Percentiles rank a stretch among this genome's conserved stretches.
These are phyloP conservation scores for Cryptococcus jaspeensis DNA, from an alignment of 1,284 basidiomycete species.

Conservation along the genomic window DNA sequence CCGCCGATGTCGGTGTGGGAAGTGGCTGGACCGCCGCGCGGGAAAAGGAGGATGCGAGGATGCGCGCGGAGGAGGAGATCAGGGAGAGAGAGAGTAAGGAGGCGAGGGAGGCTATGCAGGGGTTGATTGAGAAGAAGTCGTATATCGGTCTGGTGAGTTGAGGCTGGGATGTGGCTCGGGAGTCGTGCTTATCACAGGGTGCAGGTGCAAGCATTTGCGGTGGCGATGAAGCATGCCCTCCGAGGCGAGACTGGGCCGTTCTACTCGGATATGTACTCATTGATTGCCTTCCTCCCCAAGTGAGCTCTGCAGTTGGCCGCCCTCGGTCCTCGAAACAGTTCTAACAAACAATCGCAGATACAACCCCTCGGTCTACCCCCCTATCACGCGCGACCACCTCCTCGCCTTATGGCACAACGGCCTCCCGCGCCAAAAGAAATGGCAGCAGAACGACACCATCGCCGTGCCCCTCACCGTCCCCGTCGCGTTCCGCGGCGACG, in stretches of 20 bases:
- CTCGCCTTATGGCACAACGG: conserved; percentile 35
- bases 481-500: conserved; percentile 21
- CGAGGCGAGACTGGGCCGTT: conserved; percentile 38
- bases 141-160: conserved; percentile 37
- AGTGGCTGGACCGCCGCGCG: neutral
- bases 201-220: conserved; percentile 36
- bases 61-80: conserved; percentile 6
- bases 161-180: neutral
- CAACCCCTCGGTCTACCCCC: conserved; percentile 29
- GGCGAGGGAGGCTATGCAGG: conserved; percentile 17
- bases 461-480: conserved; percentile 35
- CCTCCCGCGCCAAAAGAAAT: conserved; percentile 29
- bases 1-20: neutral
- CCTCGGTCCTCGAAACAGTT: too few species aligned
- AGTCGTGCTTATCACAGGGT: neutral
- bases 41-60: conserved; percentile 5
- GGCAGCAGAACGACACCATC: conserved; percentile 17
- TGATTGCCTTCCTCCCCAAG: conserved; percentile 40
- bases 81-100: conserved; percentile 9
- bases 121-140: conserved; percentile 39
- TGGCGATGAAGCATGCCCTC: conserved; percentile 36
- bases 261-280: conserved; percentile 36
- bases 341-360: conserved; percentile 16
- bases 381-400: conserved; percentile 32
- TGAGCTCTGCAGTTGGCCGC: conserved; percentile 7